Evolutionary conservation across 805 yeast species (phyloP), one percentile per base, ranked within the genome.

Genomic region (Nakazawaea ishiwadae): DNA sequence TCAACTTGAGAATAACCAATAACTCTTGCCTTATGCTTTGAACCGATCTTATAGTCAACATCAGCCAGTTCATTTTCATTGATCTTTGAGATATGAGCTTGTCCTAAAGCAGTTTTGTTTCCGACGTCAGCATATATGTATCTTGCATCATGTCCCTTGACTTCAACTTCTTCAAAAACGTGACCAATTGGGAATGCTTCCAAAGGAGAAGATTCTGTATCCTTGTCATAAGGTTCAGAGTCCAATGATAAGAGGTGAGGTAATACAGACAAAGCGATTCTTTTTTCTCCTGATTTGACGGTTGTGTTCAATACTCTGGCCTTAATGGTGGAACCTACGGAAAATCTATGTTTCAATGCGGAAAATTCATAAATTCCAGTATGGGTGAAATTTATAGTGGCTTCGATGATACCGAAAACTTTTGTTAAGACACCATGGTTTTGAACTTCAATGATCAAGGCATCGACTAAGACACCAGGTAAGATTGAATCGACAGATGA

Each of bases 401-500:
- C 95, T 48, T 81, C 79, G 15, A 83, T 73, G 43, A 85, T 62
- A 40, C 96, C 96, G 50, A 80, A 80, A 0, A 78, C 81, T 56
- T 79, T 84, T 48, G 84, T 76, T n/a, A 72, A 60, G 14, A 87
- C 60, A 47, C 99, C 99, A 28, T 74, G 62, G 7, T 65, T 56
- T 20, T 71, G 60, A 16, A 79, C 72, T 7, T 77, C 79, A 16
- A 82, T 71, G 16, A 89, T 73, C 21, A 81, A 62, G 5, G 89
- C 84, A 44, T 84, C 88, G 8, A 90, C 87, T 9, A 81, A 54
- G 48, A 81, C 75, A 52, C 99, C 99, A 3, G 99, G 95, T 29
- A 84, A 73, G 20, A 90, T 73, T 4, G 95, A 78, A 52, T 89
- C 95, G 16, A 87, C 66, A 2, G 95, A 78, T 1, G 88, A 71